Evolutionary conservation across 345 rosid species (phyloP).

Genomic region (Microcos paniculata): DNA sequence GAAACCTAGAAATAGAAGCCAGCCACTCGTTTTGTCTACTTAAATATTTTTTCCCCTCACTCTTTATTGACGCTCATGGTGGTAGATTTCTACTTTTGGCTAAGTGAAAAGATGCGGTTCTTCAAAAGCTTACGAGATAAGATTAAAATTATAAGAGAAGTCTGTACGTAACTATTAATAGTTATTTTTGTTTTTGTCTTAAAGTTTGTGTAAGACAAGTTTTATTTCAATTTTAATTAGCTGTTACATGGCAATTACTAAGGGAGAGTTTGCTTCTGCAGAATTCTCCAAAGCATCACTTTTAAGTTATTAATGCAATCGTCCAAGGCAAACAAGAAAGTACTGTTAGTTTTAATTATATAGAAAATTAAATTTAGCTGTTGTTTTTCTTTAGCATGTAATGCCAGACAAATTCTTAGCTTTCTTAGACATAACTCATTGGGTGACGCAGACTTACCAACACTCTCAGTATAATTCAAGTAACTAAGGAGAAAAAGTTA

Average conservation of each 20-base stretch:
- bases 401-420: neutral
- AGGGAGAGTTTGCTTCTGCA: neutral
- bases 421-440: slow-evolving; percentile 21
- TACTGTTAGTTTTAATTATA: neutral
- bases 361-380: no score
- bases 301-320: neutral
- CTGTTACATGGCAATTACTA: neutral
- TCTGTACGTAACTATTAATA: neutral
- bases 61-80: neutral
- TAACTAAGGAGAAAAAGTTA: neutral
- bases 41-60: neutral
- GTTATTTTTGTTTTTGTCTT: neutral
- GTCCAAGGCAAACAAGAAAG: neutral
- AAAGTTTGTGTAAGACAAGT: no score
- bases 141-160: neutral
- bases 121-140: neutral
- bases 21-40: no score
- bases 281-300: slow-evolving; percentile 6
- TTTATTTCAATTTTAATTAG: neutral
- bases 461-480: neutral
- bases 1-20: no score
- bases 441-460: slow-evolving; percentile 12
- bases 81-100: neutral
- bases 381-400: neutral
- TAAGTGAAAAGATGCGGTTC: neutral